A percentile compares a stretch with the other conserved stretches of the same genome.
Evolutionary conservation across 768 basidiomycete genomes (phyloP).

Genomic region (Amanita thiersii): DNA sequence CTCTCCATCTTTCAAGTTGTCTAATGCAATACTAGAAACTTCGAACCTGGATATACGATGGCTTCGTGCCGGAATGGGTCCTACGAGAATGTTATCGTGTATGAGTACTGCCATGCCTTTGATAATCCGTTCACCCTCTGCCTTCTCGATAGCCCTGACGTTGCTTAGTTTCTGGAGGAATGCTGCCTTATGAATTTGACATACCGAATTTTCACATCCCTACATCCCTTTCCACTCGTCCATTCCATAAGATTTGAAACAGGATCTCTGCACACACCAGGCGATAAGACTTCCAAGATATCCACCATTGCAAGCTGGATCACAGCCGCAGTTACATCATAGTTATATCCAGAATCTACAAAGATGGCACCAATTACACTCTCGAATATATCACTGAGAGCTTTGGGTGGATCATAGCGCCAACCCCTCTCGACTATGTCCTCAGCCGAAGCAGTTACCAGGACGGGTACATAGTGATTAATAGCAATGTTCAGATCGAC

Average conservation of each 20-base stretch:
- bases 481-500: conserved; percentile 62
- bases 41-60: conserved; percentile 57
- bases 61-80: conserved; percentile 54
- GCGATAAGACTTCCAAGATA: conserved; percentile 50
- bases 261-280: conserved; percentile 60
- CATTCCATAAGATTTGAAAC: conserved; percentile 66
- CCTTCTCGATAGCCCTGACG: conserved; percentile 17
- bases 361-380: conserved; percentile 79
- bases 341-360: conserved; percentile 70
- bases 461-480: conserved; percentile 46
- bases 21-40: conserved; percentile 54
- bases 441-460: conserved; percentile 44
- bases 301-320: conserved; percentile 61
- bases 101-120: conserved; percentile 51
- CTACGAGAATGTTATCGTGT: conserved; percentile 48
- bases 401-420: conserved; percentile 84
- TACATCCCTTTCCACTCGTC: conserved; percentile 53
- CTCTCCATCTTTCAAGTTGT: conserved; percentile 37
- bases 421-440: conserved; percentile 66
- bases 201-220: conserved; percentile 23
- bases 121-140: conserved; percentile 12
- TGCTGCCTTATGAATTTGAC: conserved; percentile 6
- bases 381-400: conserved; percentile 77
- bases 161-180: too few relatives aligned
- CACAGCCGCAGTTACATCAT: conserved; percentile 56